These are phyloP conservation scores for Apium graveolens DNA, from an alignment of 129 eudicot genomes.

Conservation along the genomic window DNA sequence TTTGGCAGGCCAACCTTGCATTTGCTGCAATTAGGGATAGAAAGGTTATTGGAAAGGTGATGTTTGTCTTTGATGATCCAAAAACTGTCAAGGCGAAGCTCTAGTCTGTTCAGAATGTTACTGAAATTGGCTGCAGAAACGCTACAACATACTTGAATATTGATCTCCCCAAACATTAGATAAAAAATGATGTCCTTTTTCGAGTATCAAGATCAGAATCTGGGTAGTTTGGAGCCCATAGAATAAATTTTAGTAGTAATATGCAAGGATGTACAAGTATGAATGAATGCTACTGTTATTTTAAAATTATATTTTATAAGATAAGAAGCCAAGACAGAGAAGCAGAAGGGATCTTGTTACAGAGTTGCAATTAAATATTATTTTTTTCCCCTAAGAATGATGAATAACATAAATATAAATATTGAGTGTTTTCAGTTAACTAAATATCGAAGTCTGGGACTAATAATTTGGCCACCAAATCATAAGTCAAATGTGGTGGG, in stretches of 20 bases:
- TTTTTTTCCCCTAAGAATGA: too few species aligned
- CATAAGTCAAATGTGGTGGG: background rate
- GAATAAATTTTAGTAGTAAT: background rate
- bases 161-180: background rate
- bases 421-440: background rate
- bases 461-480: background rate
- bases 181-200: background rate
- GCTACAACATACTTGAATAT: background rate
- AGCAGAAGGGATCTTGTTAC: background rate
- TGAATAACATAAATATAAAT: background rate
- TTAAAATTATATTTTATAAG: background rate
- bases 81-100: conserved; percentile 50
- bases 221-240: background rate
- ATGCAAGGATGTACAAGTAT: background rate
- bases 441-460: background rate
- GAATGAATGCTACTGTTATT: background rate
- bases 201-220: background rate
- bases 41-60: conserved; percentile 85
- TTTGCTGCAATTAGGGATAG: conserved; percentile 76
- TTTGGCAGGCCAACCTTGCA: conserved; percentile 70
- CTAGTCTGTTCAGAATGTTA: conserved; percentile 12
- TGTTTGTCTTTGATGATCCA: conserved; percentile 57
- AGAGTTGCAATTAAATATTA: background rate
- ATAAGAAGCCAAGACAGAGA: background rate
- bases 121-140: background rate